Evolutionary conservation across 176 grass and related monocot genomes (phyloP), one percentile per base, ranked within the genome.

Genomic region (Triticum turgidum): DNA sequence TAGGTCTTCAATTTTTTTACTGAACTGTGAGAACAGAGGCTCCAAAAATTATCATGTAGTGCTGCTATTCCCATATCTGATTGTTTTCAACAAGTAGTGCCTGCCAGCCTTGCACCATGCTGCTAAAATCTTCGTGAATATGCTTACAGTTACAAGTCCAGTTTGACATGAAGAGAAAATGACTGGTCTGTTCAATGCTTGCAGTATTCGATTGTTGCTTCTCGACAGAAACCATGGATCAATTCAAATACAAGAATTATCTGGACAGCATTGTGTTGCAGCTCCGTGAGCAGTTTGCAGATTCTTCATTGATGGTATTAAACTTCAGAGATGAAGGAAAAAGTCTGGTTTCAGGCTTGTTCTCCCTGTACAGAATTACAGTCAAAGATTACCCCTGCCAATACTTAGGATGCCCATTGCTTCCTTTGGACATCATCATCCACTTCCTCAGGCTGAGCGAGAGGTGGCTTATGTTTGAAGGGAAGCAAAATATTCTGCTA

Each of bases 141-240:
- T 84, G 21, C n/a, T 62, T 44, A 21, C 22, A 68, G 45, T 62
- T 44, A 21, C 22, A 68, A 59, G 24, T 59, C 7, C 39, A 59
- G 41, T 54, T 41, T 25, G 12, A 52, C 33, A 73, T 37, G 45
- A 38, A 27, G 11, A 32, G 13, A 41, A 32, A 73, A 66, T 74
- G 80, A 80, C 79, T 68, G 67, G 14, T 25, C 18, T 86, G 24
- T 84, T 68, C 47, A 29, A 77, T 77, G 14, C 52, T 89, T 91
- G 58, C 87, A 98, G 93, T 98, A 42, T 98, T 98, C 80, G 93
- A 98, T 83, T 96, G 92, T 74, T 95, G 96, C 84, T 98, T 98
- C 85, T 95, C 96, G 5, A 89, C 88, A 65, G 90, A 92, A 84
- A 94, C 78, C 72, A 90, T 96, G 90, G 92, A 88, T 78, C 81